phyloP scores from a whole-genome alignment of 352 stramenopile species.

The Phytopythium aichiense region DNA sequence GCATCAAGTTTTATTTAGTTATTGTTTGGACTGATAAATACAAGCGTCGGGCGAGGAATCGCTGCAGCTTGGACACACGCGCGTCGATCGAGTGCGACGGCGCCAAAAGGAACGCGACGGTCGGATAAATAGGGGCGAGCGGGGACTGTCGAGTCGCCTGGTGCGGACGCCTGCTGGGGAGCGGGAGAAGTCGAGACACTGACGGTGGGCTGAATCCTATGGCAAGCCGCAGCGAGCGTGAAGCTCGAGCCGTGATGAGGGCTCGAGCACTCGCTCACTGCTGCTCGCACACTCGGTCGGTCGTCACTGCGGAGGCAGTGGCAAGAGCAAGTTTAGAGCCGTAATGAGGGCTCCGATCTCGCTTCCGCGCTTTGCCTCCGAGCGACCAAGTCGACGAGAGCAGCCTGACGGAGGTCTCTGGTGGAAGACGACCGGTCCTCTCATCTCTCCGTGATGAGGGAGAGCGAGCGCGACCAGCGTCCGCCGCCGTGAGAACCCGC shows the following conservation, averaged over 20 bases:
- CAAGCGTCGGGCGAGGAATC: not conserved
- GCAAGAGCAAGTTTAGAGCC: conserved; percentile 5
- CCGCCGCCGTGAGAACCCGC: not conserved
- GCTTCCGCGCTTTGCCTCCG: not conserved
- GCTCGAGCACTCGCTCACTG: not conserved
- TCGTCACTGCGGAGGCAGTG: not conserved
- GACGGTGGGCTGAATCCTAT: not conserved
- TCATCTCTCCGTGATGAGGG: conserved; percentile 23
- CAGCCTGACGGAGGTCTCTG: not conserved
- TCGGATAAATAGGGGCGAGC: not conserved
- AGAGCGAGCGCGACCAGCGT: conserved; percentile 9
- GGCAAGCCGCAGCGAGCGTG: not conserved
- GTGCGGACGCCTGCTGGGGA: not conserved
- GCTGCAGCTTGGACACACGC: not conserved
- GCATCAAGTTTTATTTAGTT: not conserved
- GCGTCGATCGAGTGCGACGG: not conserved
- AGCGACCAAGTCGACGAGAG: conserved; percentile 3
- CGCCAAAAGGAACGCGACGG: not conserved
- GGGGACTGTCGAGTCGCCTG: not conserved
- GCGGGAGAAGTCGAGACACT: not conserved
- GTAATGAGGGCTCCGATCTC: conserved; percentile 21
- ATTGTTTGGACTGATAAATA: not conserved
- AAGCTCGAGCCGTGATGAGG: conserved; percentile 7
- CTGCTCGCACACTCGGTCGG: not conserved
- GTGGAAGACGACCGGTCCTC: not conserved